Conservation (phyloP, 2,329 filamentous ascomycete genomes). For the Corynespora cassiicola region DNA sequence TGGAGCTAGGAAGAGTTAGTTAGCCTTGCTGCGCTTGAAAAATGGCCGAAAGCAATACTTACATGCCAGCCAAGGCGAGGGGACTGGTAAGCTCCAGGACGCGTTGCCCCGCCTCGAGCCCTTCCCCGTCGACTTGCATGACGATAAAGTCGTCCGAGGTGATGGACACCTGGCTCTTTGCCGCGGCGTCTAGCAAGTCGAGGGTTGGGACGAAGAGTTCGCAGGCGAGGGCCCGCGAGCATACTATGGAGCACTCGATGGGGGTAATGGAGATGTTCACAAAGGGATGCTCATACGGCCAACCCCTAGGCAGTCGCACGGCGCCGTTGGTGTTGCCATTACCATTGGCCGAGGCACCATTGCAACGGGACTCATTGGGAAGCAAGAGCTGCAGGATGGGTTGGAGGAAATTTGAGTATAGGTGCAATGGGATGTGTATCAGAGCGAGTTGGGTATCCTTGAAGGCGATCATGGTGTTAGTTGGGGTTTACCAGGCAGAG, state of each 20-base stretch:
- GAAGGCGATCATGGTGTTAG: constrained; percentile 45
- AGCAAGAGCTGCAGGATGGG: constrained; percentile 86
- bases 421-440: constrained; percentile 84
- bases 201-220: constrained; percentile 79
- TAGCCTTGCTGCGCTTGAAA: constrained; percentile 5
- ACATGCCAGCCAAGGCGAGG: constrained; percentile 87
- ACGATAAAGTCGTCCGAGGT: constrained; percentile 85
- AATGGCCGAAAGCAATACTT: constrained; percentile 36
- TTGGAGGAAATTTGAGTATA: constrained; percentile 81
- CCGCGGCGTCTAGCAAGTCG: constrained; percentile 61
- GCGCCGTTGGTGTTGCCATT: constrained; percentile 39
- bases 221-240: constrained; percentile 75
- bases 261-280: constrained; percentile 93
- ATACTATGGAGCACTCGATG: constrained; percentile 91
- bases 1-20: constrained; percentile 62
- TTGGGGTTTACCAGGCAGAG: constrained; percentile 23
- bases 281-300: constrained; percentile 73
- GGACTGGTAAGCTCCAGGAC: constrained; percentile 92
- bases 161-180: constrained; percentile 65
- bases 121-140: constrained; percentile 87
- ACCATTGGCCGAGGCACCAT: constrained; percentile 23
- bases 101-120: constrained; percentile 87
- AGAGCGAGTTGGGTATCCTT: constrained; percentile 88
- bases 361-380: constrained; percentile 58
- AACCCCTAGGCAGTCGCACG: constrained; percentile 45